Percentiles rank a stretch among this genome's conserved stretches.
Evolutionary conservation across 2,329 filamentous ascomycete genomes (phyloP).

Genomic region (Canariomyces notabilis): DNA sequence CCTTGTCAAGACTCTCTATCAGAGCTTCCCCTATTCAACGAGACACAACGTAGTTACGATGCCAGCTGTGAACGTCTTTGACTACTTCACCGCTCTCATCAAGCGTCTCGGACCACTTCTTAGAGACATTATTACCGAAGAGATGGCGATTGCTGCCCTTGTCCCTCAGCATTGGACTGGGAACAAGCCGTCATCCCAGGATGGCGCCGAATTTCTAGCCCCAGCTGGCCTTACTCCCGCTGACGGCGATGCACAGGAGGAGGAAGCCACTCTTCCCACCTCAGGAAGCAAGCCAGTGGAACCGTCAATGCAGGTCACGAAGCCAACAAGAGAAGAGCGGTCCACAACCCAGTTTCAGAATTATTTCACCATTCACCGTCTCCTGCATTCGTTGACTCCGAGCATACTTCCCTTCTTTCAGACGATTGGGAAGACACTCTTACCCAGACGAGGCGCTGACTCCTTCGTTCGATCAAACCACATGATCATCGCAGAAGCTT

Average conservation of each 20-base stretch:
- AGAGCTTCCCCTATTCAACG: constrained; percentile 66
- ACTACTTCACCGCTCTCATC: constrained; percentile 73
- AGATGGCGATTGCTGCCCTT: constrained; percentile 66
- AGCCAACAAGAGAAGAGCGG: constrained; percentile 41
- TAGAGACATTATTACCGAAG: constrained; percentile 77
- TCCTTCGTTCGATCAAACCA: constrained; percentile 50
- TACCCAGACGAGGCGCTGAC: constrained; percentile 70
- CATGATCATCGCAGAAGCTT: constrained; percentile 53
- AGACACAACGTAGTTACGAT: constrained; percentile 63
- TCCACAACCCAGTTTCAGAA: constrained; percentile 57
- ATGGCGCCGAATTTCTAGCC: constrained; percentile 2
- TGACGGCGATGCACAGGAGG: constrained; percentile 10
- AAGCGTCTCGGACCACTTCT: constrained; percentile 72
- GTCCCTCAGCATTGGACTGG: constrained; percentile 65
- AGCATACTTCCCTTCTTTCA: constrained; percentile 84
- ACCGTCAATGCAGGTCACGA: constrained; percentile 28
- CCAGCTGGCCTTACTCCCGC: not conserved
- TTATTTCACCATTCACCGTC: constrained; percentile 67
- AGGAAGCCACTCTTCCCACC: constrained; percentile 8
- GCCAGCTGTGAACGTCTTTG: constrained; percentile 72
- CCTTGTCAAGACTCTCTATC: constrained; percentile 68
- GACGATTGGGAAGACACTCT: constrained; percentile 73
- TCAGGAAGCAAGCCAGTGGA: constrained; percentile 24
- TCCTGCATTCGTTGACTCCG: constrained; percentile 73
- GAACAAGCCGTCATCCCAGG: constrained; percentile 8